Conservation (phyloP, 169 alveolate genomes). For the Eimeria praecox region DNA sequence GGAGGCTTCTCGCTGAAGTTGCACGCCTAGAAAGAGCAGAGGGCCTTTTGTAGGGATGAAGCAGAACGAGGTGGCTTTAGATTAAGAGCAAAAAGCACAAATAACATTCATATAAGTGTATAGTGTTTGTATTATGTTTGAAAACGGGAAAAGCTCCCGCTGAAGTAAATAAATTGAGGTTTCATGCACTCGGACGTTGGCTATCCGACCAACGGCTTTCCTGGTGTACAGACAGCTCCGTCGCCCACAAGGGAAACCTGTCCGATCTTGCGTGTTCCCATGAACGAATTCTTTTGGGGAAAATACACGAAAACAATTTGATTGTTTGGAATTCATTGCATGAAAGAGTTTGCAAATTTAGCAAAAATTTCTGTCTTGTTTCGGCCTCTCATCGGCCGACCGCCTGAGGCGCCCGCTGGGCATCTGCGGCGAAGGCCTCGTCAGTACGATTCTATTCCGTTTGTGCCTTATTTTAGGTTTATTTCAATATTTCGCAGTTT, state of each 20-base stretch:
- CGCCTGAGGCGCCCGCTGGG: background rate
- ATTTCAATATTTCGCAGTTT: background rate
- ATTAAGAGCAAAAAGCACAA: background rate
- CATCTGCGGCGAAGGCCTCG: background rate
- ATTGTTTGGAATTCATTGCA: background rate
- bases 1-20: background rate
- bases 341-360: background rate
- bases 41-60: background rate
- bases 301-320: background rate
- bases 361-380: background rate
- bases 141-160: background rate
- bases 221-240: conserved; percentile 3
- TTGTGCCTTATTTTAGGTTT: background rate
- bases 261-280: conserved; percentile 36
- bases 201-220: conserved; percentile 40
- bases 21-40: background rate
- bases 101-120: background rate
- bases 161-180: background rate
- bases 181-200: background rate
- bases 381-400: conserved; percentile 16
- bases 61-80: background rate
- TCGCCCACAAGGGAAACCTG: background rate
- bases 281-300: background rate
- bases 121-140: background rate
- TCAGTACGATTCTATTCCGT: background rate